Conservation (phyloP, 495 filamentous ascomycete genomes). For the Filosporella fistucella region DNA sequence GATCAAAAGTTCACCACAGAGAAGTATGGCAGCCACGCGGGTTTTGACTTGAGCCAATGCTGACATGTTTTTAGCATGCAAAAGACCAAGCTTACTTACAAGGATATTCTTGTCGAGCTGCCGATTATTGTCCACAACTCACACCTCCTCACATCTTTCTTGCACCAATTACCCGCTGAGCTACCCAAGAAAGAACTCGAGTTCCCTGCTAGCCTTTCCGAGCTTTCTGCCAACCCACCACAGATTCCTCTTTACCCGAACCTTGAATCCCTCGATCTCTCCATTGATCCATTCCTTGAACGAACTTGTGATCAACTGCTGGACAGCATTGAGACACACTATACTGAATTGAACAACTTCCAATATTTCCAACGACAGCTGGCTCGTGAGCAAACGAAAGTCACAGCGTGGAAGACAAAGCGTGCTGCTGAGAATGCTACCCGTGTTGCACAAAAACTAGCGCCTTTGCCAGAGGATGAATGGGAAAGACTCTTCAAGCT, state of each 20-base stretch:
- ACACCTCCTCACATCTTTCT: slow-evolving; percentile 89
- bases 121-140: slow-evolving; percentile 95
- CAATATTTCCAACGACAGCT: slow-evolving; percentile 97
- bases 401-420: slow-evolving; percentile 92
- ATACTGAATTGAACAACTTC: slow-evolving; percentile 98
- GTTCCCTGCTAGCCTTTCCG: slow-evolving; percentile 71
- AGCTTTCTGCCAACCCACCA: slow-evolving; percentile 48
- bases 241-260: slow-evolving; percentile 74
- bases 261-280: slow-evolving; percentile 79
- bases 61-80: slow-evolving; percentile 57
- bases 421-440: slow-evolving; percentile 90
- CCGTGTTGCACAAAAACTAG: slow-evolving; percentile 80
- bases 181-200: slow-evolving; percentile 56
- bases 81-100: slow-evolving; percentile 88
- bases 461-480: slow-evolving; percentile 88
- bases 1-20: slow-evolving; percentile 97
- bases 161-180: slow-evolving; percentile 70
- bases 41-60: slow-evolving; percentile 17
- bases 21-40: slow-evolving; percentile 50
- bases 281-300: slow-evolving; percentile 97
- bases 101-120: slow-evolving; percentile 88
- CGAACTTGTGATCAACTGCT: slow-evolving; percentile 95
- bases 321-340: slow-evolving; percentile 94
- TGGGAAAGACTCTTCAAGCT: slow-evolving; percentile 98
- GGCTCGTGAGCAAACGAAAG: slow-evolving; percentile 94